These are phyloP conservation scores for Aspergillus niger DNA, from an alignment of 2,329 filamentous ascomycete genomes.

Conservation along the genomic window DNA sequence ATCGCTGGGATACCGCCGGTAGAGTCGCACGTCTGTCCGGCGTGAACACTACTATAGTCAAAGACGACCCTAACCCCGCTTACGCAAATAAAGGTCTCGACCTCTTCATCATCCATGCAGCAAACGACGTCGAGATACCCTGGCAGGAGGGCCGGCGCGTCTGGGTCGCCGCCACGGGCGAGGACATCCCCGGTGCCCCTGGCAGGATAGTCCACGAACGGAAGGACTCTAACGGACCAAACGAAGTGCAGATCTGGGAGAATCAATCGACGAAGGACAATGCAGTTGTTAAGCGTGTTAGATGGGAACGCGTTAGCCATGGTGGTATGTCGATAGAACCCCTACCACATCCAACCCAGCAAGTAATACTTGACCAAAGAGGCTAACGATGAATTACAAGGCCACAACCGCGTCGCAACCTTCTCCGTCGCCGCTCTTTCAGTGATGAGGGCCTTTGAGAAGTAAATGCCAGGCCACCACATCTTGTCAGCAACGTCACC, in stretches of 20 bases:
- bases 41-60: conserved; percentile 23
- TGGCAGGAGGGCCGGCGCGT: conserved; percentile 54
- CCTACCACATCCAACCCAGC: neutral
- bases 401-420: conserved; percentile 46
- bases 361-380: neutral
- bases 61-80: conserved; percentile 53
- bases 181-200: conserved; percentile 24
- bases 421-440: conserved; percentile 41
- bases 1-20: conserved; percentile 75
- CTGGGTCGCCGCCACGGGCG: conserved; percentile 43
- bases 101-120: conserved; percentile 75
- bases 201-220: conserved; percentile 34
- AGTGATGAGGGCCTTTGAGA: conserved; percentile 42
- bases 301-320: conserved; percentile 48
- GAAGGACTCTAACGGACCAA: conserved; percentile 31
- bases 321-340: conserved; percentile 39
- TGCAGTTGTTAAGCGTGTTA: conserved; percentile 39
- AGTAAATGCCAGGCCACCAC: conserved; percentile 16
- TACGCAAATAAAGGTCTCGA: conserved; percentile 58
- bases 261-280: conserved; percentile 21
- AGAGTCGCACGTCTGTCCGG: conserved; percentile 57
- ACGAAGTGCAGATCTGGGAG: conserved; percentile 44
- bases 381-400: conserved; percentile 26
- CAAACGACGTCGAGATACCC: conserved; percentile 80
- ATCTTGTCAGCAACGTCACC: neutral